phyloP scores from a whole-genome alignment of 1,284 basidiomycete species.

The Boletellus deceptivus region DNA sequence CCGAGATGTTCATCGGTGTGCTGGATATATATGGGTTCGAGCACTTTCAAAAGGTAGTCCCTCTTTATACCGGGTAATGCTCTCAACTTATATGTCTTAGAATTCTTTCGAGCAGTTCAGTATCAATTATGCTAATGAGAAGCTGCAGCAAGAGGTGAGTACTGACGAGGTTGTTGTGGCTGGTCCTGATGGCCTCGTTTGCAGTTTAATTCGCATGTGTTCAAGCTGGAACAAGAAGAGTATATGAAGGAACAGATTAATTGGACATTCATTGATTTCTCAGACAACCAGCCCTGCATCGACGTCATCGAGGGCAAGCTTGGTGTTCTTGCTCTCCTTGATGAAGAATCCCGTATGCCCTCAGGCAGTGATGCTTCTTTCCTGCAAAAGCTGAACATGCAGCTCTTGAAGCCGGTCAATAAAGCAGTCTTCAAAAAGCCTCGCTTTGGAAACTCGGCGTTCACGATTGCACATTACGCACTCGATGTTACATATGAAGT shows the following conservation, averaged over 20 bases:
- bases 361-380: constrained; percentile 93
- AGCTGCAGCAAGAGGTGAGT: constrained; percentile 88
- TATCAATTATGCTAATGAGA: constrained; percentile 99
- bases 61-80: background rate
- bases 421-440: constrained; percentile 97
- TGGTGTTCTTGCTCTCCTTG: constrained; percentile 91
- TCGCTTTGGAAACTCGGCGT: constrained; percentile 93
- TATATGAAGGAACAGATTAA: constrained; percentile 98
- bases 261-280: constrained; percentile 99
- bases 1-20: constrained; percentile 98
- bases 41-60: constrained; percentile 85
- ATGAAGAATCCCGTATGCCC: constrained; percentile 97
- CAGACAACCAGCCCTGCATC: constrained; percentile 98
- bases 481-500: constrained; percentile 98
- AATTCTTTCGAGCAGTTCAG: constrained; percentile 99
- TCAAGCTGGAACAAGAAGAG: constrained; percentile 99
- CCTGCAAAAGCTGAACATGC: constrained; percentile 89
- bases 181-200: constrained; percentile 19
- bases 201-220: constrained; percentile 97
- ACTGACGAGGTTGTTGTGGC: background rate
- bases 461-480: constrained; percentile 98
- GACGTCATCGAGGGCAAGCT: constrained; percentile 98
- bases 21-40: constrained; percentile 97
- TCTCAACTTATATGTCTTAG: constrained; percentile 35
- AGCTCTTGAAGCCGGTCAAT: constrained; percentile 83